Base-by-base conservation (phyloP, 805 yeast species). In the Candida andamanensis region DNA sequence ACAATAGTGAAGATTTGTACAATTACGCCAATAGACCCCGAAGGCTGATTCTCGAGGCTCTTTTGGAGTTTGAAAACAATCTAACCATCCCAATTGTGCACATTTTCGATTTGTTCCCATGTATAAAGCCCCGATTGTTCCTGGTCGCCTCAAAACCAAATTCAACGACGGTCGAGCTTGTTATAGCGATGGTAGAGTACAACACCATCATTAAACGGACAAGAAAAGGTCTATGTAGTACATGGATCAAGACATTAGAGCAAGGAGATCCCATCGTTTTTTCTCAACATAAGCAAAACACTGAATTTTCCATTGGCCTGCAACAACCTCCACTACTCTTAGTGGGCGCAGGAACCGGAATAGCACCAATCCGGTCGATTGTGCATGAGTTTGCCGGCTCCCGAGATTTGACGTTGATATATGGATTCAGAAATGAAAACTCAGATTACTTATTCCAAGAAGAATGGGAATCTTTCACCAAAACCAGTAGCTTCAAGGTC, bases 11-110 rank as follows among this genome's bases (percentile, higher is more conserved):
- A 50, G 95, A 85, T 33, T 57, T 89, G 27, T 90, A 78, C 52
- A 80, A 90, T 54, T 92, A 92, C 55, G 94, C 94, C n/a, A 84
- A 86, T 50, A 64, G 97, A 37, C 97, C 97, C 4, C 69, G 96
- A 41, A 58, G 99, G 43, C 86, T 95, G 30, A 72, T 89, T 4
- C 50, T 87, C 15, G 99, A 92, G 53, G 82, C 84, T 0, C 53
- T 92, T 5, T 69, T 76, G 32, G 99, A 92, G 52, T 92, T 92
- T 50, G 77, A 74, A 40, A 72, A 85, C 4, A 61, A 63, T 44
- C 64, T 92, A 25, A 67, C 58, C 29, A 76, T 92, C 17, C 97
- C 98, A 1, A 50, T 84, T 21, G 80, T 76, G 36, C 80, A 82
- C 47, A 45, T 86, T 4, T 64, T 85, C 26, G 97, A 92, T 39